These are phyloP conservation scores for Salvia sclarea DNA, from an alignment of 305 asterid species.

Conservation along the genomic window DNA sequence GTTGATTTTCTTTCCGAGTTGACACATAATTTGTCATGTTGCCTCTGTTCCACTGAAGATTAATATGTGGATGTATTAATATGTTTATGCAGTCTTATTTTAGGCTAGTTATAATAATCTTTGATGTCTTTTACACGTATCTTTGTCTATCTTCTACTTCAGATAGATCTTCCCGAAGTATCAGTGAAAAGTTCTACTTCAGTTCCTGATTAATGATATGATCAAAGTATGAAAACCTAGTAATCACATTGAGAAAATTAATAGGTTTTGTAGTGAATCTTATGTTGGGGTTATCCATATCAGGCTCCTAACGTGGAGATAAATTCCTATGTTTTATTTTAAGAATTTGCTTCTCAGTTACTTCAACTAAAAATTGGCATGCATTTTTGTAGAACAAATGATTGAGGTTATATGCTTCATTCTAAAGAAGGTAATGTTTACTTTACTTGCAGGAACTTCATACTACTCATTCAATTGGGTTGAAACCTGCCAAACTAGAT, in stretches of 20 bases:
- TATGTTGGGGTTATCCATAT: not conserved
- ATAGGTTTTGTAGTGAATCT: not conserved
- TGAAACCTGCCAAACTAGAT: constrained; percentile 11
- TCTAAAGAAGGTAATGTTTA: constrained; percentile 1
- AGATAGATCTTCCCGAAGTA: not conserved
- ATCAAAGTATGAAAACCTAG: constrained; percentile 7
- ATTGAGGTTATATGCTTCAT: constrained; percentile 3
- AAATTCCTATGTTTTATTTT: not conserved
- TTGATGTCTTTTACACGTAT: not conserved
- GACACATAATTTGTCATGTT: constrained; percentile 27
- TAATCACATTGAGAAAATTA: not conserved
- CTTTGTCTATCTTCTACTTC: constrained; percentile 11
- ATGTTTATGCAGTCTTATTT: constrained; percentile 1
- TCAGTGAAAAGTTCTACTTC: not conserved
- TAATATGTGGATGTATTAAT: constrained; percentile 1
- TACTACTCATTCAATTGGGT: constrained; percentile 25
- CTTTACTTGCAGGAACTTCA: constrained; percentile 24
- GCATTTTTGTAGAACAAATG: not conserved
- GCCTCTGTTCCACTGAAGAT: constrained; percentile 13
- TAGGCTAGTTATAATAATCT: not conserved
- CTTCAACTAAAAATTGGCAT: constrained; percentile 7
- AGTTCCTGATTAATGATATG: constrained; percentile 8
- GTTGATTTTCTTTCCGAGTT: constrained; percentile 31
- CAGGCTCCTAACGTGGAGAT: not conserved
- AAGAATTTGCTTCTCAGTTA: not conserved